A percentile compares a stretch with the other conserved stretches of the same genome.
These are phyloP conservation scores for Penicillium sp. DNA, from an alignment of 2,329 filamentous ascomycete species.

Conservation along the genomic window DNA sequence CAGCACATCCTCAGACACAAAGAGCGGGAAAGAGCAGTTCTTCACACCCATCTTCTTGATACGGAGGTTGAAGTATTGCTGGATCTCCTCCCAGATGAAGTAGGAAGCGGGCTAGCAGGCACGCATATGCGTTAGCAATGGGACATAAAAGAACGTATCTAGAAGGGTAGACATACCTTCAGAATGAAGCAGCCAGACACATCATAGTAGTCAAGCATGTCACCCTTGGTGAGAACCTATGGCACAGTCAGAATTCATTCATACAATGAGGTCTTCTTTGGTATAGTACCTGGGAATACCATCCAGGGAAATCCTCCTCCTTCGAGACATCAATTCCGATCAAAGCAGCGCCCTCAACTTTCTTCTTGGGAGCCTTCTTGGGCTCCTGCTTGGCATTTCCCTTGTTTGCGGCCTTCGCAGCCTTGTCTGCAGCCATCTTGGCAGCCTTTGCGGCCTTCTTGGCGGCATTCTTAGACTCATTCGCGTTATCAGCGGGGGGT, in stretches of 20 bases:
- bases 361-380: conserved; percentile 53
- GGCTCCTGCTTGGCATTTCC: conserved; percentile 44
- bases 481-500: conserved; percentile 39
- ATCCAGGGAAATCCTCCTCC: conserved; percentile 82
- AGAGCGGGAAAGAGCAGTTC: conserved; percentile 96
- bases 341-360: conserved; percentile 63
- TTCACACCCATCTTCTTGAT: conserved; percentile 89
- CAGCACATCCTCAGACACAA: conserved; percentile 87
- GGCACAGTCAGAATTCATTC: not conserved
- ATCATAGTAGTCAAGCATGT: conserved; percentile 81
- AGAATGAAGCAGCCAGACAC: conserved; percentile 95
- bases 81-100: conserved; percentile 68
- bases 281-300: conserved; percentile 76
- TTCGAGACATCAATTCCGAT: conserved; percentile 89
- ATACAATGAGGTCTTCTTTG: not conserved
- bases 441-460: conserved; percentile 53
- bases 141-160: not conserved
- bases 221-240: conserved; percentile 82
- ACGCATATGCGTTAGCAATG: conserved; percentile 6
- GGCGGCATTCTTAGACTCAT: conserved; percentile 40
- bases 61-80: conserved; percentile 57
- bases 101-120: conserved; percentile 59
- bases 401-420: conserved; percentile 35
- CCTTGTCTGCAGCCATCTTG: conserved; percentile 46
- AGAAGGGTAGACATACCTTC: conserved; percentile 53